Evolutionary conservation across 1,284 basidiomycete genomes (phyloP).

Genomic region (Microstroma glucosiphilum): DNA sequence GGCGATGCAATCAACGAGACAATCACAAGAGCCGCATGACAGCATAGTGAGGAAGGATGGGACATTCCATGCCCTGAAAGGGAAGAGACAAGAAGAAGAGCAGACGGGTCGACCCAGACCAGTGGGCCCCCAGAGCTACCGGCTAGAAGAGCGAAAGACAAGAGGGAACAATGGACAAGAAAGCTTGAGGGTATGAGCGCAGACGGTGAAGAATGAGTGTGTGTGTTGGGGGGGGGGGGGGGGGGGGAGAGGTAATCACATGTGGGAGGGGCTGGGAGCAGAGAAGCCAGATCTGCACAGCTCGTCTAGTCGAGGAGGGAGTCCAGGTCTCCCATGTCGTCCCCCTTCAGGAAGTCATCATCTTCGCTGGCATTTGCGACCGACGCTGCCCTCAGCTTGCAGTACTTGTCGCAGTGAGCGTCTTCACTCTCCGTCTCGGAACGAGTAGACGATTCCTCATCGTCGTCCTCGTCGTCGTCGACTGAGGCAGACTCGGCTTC

Average conservation of each 20-base stretch:
- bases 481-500: slow-evolving; percentile 4
- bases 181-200: neutral
- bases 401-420: slow-evolving; percentile 11
- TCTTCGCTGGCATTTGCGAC: slow-evolving; percentile 7
- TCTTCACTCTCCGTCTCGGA: slow-evolving; percentile 1
- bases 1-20: too few relatives aligned
- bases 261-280: neutral
- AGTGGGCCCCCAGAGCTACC: neutral
- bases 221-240: too few relatives aligned
- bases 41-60: too few relatives aligned
- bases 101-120: too few relatives aligned
- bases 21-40: too few relatives aligned
- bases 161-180: neutral
- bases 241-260: neutral
- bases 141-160: neutral
- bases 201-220: neutral
- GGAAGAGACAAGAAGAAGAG: too few relatives aligned
- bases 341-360: slow-evolving; percentile 54
- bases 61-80: too few relatives aligned
- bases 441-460: slow-evolving; percentile 6
- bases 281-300: neutral
- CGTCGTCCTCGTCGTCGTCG: slow-evolving; percentile 5
- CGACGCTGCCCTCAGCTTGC: slow-evolving; percentile 5
- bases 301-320: slow-evolving; percentile 9
- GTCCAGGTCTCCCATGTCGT: slow-evolving; percentile 79